Conservation (phyloP, 352 stramenopile genomes). For the Phytophthora syringae region DNA sequence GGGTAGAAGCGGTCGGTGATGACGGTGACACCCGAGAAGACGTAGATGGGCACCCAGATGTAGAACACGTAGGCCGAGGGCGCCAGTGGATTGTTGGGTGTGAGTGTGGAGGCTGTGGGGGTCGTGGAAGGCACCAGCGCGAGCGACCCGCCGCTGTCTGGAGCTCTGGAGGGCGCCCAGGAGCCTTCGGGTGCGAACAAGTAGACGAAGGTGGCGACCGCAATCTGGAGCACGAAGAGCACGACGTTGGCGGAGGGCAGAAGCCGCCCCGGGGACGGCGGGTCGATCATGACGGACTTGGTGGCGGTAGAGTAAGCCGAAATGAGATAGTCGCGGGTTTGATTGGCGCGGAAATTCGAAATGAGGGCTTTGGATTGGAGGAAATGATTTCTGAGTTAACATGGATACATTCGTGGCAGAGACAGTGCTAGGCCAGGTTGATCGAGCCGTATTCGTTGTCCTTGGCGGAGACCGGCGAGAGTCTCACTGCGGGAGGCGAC, state of each 20-base stretch:
- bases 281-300: conserved; percentile 25
- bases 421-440: conserved; percentile 15
- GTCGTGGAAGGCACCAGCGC: conserved; percentile 9
- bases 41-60: conserved; percentile 67
- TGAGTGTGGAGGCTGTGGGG: conserved; percentile 33
- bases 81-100: conserved; percentile 44
- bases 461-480: conserved; percentile 28
- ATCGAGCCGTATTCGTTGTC: conserved; percentile 44
- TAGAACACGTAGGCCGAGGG: conserved; percentile 53
- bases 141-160: conserved; percentile 36
- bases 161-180: conserved; percentile 23
- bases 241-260: conserved; percentile 42
- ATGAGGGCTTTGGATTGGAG: conserved; percentile 12
- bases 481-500: conserved; percentile 20
- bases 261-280: conserved; percentile 22
- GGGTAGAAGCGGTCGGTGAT: conserved; percentile 62
- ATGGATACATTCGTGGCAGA: conserved; percentile 15
- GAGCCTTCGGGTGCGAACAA: conserved; percentile 42
- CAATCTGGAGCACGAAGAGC: conserved; percentile 40
- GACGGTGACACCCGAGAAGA: conserved; percentile 49
- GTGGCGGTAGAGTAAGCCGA: conserved; percentile 6
- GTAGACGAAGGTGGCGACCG: conserved; percentile 28
- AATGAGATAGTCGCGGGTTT: conserved; percentile 3
- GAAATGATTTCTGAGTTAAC: conserved; percentile 29
- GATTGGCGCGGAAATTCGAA: conserved; percentile 29